Conservation (phyloP, 441 rosid species). For the Pelargonium australe region DNA sequence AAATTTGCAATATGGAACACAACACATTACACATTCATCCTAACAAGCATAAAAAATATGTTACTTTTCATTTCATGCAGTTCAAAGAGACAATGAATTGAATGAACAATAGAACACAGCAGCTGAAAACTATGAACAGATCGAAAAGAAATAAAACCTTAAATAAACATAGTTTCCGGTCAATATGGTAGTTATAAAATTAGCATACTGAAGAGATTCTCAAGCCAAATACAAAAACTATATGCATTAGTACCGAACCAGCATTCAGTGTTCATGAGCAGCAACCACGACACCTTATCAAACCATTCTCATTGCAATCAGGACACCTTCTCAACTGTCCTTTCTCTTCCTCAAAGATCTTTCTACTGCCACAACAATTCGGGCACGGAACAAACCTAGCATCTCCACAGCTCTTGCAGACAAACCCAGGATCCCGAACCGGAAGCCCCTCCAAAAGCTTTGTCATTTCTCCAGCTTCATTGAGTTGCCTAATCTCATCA, state of each 20-base stretch:
- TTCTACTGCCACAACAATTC: constrained; percentile 71
- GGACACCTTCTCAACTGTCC: constrained; percentile 53
- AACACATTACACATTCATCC: no score
- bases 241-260: not conserved
- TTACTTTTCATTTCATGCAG: not conserved
- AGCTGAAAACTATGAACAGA: not conserved
- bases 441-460: constrained; percentile 58
- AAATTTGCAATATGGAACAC: not conserved
- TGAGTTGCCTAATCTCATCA: constrained; percentile 69
- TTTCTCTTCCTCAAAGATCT: constrained; percentile 55
- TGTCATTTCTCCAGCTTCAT: constrained; percentile 65
- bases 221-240: not conserved
- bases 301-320: constrained; percentile 79
- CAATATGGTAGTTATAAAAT: not conserved
- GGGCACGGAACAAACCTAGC: constrained; percentile 74
- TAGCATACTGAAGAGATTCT: constrained; percentile 1
- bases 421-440: constrained; percentile 30
- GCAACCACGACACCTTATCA: constrained; percentile 70
- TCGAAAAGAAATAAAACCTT: not conserved
- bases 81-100: not conserved
- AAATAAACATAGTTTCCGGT: not conserved
- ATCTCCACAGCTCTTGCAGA: constrained; percentile 69
- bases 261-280: constrained; percentile 22
- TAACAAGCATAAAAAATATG: not conserved
- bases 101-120: not conserved